These are phyloP conservation scores for Torulaspora quercuum DNA, from an alignment of 805 yeast species.

Conservation along the genomic window DNA sequence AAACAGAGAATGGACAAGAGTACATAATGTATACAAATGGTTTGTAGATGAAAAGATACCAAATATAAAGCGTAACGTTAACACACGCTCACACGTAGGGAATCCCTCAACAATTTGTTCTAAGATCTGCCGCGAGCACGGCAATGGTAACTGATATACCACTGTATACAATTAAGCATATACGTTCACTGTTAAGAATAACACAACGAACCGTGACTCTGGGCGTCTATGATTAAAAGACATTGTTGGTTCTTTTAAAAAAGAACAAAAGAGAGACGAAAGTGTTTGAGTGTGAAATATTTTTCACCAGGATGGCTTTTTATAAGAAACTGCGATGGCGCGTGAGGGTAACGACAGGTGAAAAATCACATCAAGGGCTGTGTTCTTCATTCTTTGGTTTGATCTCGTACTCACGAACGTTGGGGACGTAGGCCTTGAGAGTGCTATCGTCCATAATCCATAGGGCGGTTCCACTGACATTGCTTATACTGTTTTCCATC, in stretches of 20 bases:
- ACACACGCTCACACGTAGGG: constrained; percentile 6
- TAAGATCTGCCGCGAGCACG: constrained; percentile 96
- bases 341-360: no score
- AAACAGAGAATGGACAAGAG: constrained; percentile 49
- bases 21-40: neutral
- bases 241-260: constrained; percentile 37
- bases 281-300: neutral
- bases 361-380: neutral
- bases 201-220: constrained; percentile 47
- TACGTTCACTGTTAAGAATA: constrained; percentile 35
- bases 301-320: constrained; percentile 13
- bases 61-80: constrained; percentile 2
- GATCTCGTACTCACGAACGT: constrained; percentile 54
- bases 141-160: constrained; percentile 31
- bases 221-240: constrained; percentile 69
- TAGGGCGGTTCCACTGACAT: constrained; percentile 51
- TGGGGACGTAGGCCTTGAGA: constrained; percentile 53
- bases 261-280: neutral
- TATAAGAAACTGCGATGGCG: constrained; percentile 25
- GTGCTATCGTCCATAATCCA: constrained; percentile 52
- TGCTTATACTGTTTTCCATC: constrained; percentile 53
- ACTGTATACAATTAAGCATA: constrained; percentile 10
- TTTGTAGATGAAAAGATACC: constrained; percentile 15
- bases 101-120: constrained; percentile 38
- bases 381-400: neutral